phyloP scores from a whole-genome alignment of 139 green algal species.

The Chlamydomonas eustigma region DNA sequence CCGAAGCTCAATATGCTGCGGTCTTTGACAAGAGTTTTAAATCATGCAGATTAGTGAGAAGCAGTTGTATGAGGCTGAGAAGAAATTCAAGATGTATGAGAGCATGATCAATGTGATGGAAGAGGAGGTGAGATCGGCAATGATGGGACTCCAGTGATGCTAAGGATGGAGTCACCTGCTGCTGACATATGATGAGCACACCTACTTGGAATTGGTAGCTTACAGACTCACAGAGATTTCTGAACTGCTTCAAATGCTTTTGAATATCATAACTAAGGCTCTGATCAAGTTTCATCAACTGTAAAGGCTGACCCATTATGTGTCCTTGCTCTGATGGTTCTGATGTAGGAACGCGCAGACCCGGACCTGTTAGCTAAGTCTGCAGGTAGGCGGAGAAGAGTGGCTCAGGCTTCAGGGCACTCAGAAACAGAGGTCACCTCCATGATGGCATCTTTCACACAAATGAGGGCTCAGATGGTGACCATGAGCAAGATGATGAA shows the following conservation, averaged over 20 bases:
- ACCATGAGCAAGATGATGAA: conserved; percentile 19
- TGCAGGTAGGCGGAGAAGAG: conserved; percentile 50
- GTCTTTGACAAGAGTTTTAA: too few species aligned
- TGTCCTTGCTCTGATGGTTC: too few species aligned
- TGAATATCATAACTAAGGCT: too few species aligned
- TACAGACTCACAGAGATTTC: too few species aligned
- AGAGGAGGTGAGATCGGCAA: conserved; percentile 32
- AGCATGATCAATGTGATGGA: conserved; percentile 87
- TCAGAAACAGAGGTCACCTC: conserved; percentile 66
- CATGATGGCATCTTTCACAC: conserved; percentile 74
- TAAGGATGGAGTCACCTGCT: too few species aligned
- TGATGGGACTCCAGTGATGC: too few species aligned
- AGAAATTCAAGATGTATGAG: conserved; percentile 70
- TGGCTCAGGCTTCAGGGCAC: conserved; percentile 50
- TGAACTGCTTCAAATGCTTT: too few species aligned
- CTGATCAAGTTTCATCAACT: too few species aligned
- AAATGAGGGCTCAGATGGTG: conserved; percentile 70
- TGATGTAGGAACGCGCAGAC: conserved; percentile 69
- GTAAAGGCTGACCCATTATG: too few species aligned
- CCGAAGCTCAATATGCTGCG: too few species aligned
- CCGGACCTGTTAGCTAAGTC: conserved; percentile 84
- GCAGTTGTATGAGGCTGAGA: conserved; percentile 82
- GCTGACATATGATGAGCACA: too few species aligned
- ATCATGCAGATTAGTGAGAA: conserved; percentile 72
- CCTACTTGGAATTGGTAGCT: too few species aligned